Conservation (phyloP, 306 rosid species). For the Castanospermum australe region DNA sequence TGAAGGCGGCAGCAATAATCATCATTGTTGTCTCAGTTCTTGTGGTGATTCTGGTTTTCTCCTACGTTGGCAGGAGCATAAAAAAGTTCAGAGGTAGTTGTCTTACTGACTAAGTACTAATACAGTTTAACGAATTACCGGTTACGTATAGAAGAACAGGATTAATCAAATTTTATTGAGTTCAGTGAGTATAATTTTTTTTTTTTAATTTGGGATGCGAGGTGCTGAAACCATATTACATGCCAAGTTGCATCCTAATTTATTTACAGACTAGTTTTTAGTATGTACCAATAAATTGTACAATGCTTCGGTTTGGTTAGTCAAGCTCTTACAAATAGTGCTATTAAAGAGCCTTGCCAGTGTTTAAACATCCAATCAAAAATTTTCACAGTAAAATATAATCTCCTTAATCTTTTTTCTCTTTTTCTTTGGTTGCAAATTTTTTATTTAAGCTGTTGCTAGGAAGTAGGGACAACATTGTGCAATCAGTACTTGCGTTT, state of each 20-base stretch:
- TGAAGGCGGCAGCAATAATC: conserved; percentile 21
- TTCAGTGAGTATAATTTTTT: not conserved
- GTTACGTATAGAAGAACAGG: not conserved
- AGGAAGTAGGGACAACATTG: not conserved
- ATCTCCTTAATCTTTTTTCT: not conserved
- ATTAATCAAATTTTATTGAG: not conserved
- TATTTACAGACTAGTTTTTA: not conserved
- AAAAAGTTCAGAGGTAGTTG: conserved; percentile 27
- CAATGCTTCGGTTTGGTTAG: not conserved
- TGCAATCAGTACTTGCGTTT: not conserved
- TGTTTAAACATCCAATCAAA: conserved; percentile 2
- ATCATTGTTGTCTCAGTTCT: not conserved
- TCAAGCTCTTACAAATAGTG: not conserved
- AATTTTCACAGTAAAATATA: not conserved
- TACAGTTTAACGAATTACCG: not conserved
- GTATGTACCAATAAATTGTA: too few relatives aligned
- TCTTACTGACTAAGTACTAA: not conserved
- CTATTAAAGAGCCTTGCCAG: not conserved
- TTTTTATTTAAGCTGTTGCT: not conserved
- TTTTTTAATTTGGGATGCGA: not conserved
- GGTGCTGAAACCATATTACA: not conserved
- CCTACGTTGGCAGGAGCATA: conserved; percentile 17
- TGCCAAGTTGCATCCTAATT: not conserved
- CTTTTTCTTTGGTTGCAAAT: not conserved
- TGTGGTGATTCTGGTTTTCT: conserved; percentile 20